Percentiles rank a stretch among this genome's conserved stretches.
phyloP scores from a whole-genome alignment of 352 stramenopile genomes.

The Phytophthora kernoviae region DNA sequence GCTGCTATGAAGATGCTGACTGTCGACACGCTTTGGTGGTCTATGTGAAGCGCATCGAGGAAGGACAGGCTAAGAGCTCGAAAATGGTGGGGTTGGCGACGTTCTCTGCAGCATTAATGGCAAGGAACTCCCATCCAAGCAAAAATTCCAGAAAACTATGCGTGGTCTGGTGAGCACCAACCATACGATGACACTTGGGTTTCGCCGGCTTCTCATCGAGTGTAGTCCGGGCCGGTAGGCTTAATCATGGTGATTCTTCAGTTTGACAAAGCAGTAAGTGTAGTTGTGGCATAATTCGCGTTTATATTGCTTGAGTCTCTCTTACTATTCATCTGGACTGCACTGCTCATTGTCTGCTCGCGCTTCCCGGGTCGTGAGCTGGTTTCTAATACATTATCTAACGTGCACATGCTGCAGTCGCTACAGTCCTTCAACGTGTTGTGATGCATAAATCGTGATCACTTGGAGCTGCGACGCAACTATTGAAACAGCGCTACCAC shows the following conservation, averaged over 20 bases:
- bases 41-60: constrained; percentile 47
- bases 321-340: constrained; percentile 40
- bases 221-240: constrained; percentile 18
- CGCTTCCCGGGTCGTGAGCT: constrained; percentile 13
- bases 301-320: constrained; percentile 33
- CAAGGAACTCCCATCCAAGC: constrained; percentile 27
- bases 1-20: constrained; percentile 44
- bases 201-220: constrained; percentile 44
- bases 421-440: constrained; percentile 6
- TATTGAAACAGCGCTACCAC: constrained; percentile 29
- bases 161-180: constrained; percentile 28
- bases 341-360: constrained; percentile 8
- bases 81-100: constrained; percentile 46
- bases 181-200: constrained; percentile 45
- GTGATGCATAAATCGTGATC: constrained; percentile 4
- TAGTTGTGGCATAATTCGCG: constrained; percentile 14
- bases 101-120: constrained; percentile 48
- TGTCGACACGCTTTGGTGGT: constrained; percentile 35
- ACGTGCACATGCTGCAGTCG: constrained; percentile 11
- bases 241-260: not conserved
- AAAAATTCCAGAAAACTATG: constrained; percentile 47
- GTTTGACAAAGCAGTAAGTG: constrained; percentile 2
- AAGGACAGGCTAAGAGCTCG: constrained; percentile 37
- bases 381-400: constrained; percentile 34
- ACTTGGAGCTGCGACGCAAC: constrained; percentile 21